Base-by-base conservation (phyloP, 768 basidiomycete species). In the Filobasidium floriforme region DNA sequence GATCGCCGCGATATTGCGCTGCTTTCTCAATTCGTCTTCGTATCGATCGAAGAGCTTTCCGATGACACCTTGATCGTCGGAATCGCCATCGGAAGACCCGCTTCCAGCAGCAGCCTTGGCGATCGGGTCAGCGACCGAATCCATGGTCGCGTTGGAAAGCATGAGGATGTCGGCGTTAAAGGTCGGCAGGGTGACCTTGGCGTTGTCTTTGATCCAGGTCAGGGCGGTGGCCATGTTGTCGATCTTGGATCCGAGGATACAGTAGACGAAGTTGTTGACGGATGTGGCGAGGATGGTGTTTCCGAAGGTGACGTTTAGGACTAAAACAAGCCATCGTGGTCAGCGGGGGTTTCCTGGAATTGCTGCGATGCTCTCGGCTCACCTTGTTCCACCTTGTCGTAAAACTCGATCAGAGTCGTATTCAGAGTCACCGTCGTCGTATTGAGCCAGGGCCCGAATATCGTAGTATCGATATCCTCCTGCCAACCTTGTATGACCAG, bases 371-470 rank as follows among this genome's bases (percentile, higher is more conserved):
- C n/a, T n/a, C 22, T 24, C 4, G 29, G 63, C 82, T 80, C n/a
- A 98, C 90, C 7, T 52, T 83, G 81, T 78, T 94, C 89, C 40
- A 99, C 80, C 60, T 91, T 92, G 64, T 81, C 81, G 80, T 98
- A 98, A 78, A 99, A 94, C 55, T 82, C 82, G 75, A 85, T 87
- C 73, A 99, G 81, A 2, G 94, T 96, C 71, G 82, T 80, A 77
- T 99, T 99, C 62, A 99, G 83, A 7, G 87, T 86, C 3, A 85
- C 86, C 0, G 92, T 94, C 9, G 94, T 94, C 19, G 82, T 84
- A 72, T 97, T 92, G 59, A 98, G 87, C 93, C 93, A 98, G 11
- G 68, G 70, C 2, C 92, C 92, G 69, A 98, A 94, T 55, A 98
- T 79, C 28, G 88, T 89, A 46, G 90, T 81, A 76, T 97, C 90